Base-by-base conservation (phyloP, 2,329 filamentous ascomycete species). In the Colletotrichum eleusines region DNA sequence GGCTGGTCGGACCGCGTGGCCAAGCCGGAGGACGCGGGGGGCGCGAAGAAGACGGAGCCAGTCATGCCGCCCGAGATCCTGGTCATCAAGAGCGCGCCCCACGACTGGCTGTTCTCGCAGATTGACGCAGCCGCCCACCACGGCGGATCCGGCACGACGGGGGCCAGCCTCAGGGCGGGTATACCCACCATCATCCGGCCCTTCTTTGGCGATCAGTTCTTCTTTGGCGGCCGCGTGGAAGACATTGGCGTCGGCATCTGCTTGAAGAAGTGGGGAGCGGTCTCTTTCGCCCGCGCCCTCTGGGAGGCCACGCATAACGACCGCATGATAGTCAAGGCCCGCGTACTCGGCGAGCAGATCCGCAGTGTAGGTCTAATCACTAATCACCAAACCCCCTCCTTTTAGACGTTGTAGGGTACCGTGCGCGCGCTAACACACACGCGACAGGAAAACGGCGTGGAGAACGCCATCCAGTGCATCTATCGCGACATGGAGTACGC, bases 201-300 rank as follows among this genome's bases (percentile, higher is more conserved):
- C 0, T 99, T 98, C 84, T 99, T 99, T 78, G 96, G 96, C 6
- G 96, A 99, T 76, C 96, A 99, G 78, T 98, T 92, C 85, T 99
- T 99, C 85, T 98, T 97, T 76, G 96, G 94, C 8, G 89, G 87
- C 38, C 88, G 96, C 5, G 92, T 98, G 1, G 94, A 98, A 79
- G 95, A 98, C 77, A 85, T 99, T 7, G 95, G 96, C 0, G 96
- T 98, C 2, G 96, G 96, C 0, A 91, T 97, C 26, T 94, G 91
- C 77, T 86, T 99, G 76, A 94, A 92, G 84, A 96, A 94, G 80
- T 90, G 97, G 84, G 97, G 96, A 28, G 91, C 93, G n/a, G 92
- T 89, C 74, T 88, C 91, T 46, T 95, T 99, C 75, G 92, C 94
- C 20, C 87, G 93, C 69, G 94, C 95, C 0, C 83, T 99, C 9